phyloP scores from a whole-genome alignment of 1,284 basidiomycete genomes.

The Anthracocystis setariae region DNA sequence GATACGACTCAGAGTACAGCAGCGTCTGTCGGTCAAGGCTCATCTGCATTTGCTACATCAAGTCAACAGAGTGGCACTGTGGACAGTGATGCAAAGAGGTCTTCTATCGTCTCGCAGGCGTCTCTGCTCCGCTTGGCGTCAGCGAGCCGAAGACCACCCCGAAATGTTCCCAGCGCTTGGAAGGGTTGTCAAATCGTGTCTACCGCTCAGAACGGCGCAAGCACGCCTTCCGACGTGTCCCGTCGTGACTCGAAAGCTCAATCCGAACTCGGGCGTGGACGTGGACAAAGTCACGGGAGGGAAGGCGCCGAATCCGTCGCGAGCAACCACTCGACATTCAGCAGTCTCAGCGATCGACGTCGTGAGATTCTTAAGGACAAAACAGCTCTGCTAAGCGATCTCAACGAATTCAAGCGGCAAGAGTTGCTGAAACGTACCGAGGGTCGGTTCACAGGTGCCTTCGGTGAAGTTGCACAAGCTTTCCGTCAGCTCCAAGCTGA shows the following conservation, averaged over 20 bases:
- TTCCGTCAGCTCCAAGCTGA: constrained; percentile 62
- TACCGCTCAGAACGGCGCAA: not conserved
- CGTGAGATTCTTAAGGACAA: constrained; percentile 49
- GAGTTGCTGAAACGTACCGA: constrained; percentile 51
- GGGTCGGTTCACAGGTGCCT: constrained; percentile 54
- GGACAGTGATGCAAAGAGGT: too few species aligned
- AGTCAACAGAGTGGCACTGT: too few species aligned
- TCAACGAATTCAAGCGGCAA: constrained; percentile 23
- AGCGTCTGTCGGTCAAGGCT: too few species aligned
- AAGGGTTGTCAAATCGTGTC: constrained; percentile 5
- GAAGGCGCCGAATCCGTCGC: constrained; percentile 20
- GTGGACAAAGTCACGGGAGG: not conserved
- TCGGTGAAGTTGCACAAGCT: constrained; percentile 51
- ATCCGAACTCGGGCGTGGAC: constrained; percentile 16
- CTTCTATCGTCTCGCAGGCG: not conserved
- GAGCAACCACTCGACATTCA: constrained; percentile 25
- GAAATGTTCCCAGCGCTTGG: constrained; percentile 26
- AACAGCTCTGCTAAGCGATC: constrained; percentile 17
- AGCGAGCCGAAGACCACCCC: constrained; percentile 10
- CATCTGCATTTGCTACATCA: too few species aligned
- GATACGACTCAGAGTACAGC: too few species aligned
- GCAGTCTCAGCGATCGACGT: constrained; percentile 42
- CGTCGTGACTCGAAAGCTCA: not conserved
- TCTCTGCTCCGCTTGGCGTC: constrained; percentile 2
- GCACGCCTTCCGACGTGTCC: not conserved